phyloP scores from a whole-genome alignment of 495 filamentous ascomycete species.

The Pyronema domesticum region DNA sequence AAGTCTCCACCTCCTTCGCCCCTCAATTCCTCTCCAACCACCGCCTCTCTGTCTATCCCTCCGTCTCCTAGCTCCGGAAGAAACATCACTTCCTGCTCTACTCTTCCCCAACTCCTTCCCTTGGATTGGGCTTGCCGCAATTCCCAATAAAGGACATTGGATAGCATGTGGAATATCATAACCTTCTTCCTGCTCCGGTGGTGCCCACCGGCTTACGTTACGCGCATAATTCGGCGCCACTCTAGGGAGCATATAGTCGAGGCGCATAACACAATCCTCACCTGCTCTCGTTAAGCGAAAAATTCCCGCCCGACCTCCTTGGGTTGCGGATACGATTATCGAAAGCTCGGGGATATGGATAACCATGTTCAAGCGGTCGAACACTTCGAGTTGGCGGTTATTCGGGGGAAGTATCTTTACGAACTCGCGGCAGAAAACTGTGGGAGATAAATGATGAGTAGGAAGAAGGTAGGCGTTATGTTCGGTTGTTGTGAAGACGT shows the following conservation, averaged over 20 bases:
- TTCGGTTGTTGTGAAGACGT: constrained; percentile 29
- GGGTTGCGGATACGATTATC: constrained; percentile 53
- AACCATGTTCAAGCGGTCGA: constrained; percentile 60
- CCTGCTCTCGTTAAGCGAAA: constrained; percentile 44
- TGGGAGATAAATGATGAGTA: constrained; percentile 30
- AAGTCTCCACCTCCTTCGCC: constrained; percentile 42
- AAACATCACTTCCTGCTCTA: neutral
- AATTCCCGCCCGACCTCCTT: constrained; percentile 56
- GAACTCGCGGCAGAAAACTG: constrained; percentile 31
- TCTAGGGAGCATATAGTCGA: constrained; percentile 19
- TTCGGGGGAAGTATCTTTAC: constrained; percentile 29
- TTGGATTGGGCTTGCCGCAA: constrained; percentile 44
- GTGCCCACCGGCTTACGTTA: constrained; percentile 26
- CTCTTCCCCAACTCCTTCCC: constrained; percentile 30
- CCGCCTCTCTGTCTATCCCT: constrained; percentile 24
- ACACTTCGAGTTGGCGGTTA: constrained; percentile 27
- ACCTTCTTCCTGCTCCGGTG: constrained; percentile 20
- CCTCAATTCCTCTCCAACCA: constrained; percentile 7
- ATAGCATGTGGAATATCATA: constrained; percentile 26
- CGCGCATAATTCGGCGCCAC: constrained; percentile 2
- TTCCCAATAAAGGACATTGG: constrained; percentile 34
- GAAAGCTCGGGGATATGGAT: constrained; percentile 60
- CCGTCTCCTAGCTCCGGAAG: neutral
- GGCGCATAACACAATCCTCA: constrained; percentile 25
- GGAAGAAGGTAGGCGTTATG: constrained; percentile 40